Percentiles rank a stretch among this genome's conserved stretches.
phyloP scores from a whole-genome alignment of 2,329 filamentous ascomycete genomes.

The Apiospora kogelbergensis region DNA sequence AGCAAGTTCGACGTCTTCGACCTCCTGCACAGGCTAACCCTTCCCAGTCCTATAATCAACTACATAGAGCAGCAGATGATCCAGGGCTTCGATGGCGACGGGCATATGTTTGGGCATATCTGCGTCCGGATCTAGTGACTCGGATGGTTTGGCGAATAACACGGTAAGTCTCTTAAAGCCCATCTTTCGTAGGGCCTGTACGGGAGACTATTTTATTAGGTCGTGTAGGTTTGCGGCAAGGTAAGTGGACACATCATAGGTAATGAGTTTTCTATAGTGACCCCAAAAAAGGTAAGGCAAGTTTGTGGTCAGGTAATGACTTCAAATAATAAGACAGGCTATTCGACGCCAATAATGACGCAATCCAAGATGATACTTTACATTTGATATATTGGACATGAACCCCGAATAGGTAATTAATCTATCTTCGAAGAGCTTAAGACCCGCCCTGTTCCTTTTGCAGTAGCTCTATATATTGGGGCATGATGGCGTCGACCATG shows the following conservation, averaged over 20 bases:
- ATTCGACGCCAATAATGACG: background rate
- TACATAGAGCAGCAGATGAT: background rate
- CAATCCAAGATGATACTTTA: too few species aligned
- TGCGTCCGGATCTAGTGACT: background rate
- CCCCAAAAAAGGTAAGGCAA: background rate
- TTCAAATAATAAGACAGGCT: background rate
- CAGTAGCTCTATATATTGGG: conserved; percentile 16
- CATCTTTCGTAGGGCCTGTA: too few species aligned
- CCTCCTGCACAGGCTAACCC: background rate
- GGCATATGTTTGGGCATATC: background rate
- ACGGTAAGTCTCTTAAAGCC: too few species aligned
- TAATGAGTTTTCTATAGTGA: background rate
- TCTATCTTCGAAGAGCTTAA: too few species aligned
- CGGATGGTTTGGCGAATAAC: too few species aligned
- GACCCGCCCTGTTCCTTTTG: background rate
- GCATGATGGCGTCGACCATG: conserved; percentile 13
- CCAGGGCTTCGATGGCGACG: background rate
- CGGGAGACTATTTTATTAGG: too few species aligned
- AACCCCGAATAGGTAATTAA: too few species aligned
- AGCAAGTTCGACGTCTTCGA: background rate
- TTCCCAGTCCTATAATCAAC: background rate
- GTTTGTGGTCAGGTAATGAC: background rate
- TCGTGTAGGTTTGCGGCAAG: too few species aligned
- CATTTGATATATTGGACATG: too few species aligned
- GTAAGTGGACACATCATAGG: background rate